Conservation (phyloP, 495 filamentous ascomycete genomes). For the Penicillium cataractarum region DNA sequence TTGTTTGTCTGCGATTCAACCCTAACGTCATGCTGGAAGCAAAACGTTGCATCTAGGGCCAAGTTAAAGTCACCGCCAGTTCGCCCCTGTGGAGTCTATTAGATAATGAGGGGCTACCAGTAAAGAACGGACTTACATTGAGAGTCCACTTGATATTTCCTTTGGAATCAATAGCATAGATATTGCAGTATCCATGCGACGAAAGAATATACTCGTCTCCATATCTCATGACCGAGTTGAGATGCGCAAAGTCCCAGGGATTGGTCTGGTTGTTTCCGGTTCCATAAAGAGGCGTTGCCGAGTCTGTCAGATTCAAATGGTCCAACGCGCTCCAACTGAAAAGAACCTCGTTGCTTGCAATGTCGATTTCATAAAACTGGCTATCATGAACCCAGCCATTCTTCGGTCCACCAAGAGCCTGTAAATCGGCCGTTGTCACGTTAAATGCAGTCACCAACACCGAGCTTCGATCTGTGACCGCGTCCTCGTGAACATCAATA, state of each 20-base stretch:
- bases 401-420: conserved; percentile 34
- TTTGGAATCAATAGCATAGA: conserved; percentile 3
- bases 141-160: conserved; percentile 7
- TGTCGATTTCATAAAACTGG: conserved; percentile 45
- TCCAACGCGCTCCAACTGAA: conserved; percentile 34
- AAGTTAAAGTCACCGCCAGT: conserved; percentile 42
- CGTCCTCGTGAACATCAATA: conserved; percentile 37
- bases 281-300: not conserved
- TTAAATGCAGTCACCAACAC: conserved; percentile 51
- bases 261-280: not conserved
- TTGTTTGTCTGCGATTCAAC: conserved; percentile 22
- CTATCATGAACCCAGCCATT: conserved; percentile 50
- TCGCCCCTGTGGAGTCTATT: conserved; percentile 24
- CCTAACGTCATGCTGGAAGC: conserved; percentile 38
- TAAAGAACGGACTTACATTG: not conserved
- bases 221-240: conserved; percentile 1
- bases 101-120: not conserved
- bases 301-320: conserved; percentile 2
- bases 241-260: conserved; percentile 7
- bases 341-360: conserved; percentile 34
- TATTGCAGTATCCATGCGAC: conserved; percentile 5
- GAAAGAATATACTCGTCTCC: not conserved
- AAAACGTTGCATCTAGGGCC: conserved; percentile 25
- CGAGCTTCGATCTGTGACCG: conserved; percentile 39
- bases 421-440: conserved; percentile 41